phyloP scores from a whole-genome alignment of 768 basidiomycete genomes.

The Cystobasidium tubakii region DNA sequence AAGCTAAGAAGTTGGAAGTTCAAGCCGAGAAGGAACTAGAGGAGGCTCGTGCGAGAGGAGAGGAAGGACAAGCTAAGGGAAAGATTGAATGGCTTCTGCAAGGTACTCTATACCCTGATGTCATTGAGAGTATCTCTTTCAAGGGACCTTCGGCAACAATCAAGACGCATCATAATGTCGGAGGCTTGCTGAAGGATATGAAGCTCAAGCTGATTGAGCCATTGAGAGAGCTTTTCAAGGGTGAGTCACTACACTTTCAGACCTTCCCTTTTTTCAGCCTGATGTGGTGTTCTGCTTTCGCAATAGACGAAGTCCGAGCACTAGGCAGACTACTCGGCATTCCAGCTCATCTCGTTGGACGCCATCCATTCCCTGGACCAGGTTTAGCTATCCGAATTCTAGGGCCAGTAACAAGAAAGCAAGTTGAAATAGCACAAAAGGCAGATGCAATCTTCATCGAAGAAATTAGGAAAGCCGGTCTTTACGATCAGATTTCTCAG shows the following conservation, averaged over 20 bases:
- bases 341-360: constrained; percentile 83
- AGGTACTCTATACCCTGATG: constrained; percentile 96
- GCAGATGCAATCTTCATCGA: constrained; percentile 96
- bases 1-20: constrained; percentile 81
- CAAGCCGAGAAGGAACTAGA: constrained; percentile 68
- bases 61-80: constrained; percentile 59
- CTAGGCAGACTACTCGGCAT: constrained; percentile 86
- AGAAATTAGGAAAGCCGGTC: constrained; percentile 84
- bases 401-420: constrained; percentile 85
- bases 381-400: constrained; percentile 97
- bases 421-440: constrained; percentile 81
- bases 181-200: constrained; percentile 92
- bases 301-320: constrained; percentile 83
- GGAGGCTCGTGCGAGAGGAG: constrained; percentile 46
- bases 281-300: not conserved
- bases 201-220: constrained; percentile 98
- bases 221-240: constrained; percentile 94
- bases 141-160: constrained; percentile 98
- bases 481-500: constrained; percentile 90
- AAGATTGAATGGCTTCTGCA: constrained; percentile 95
- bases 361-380: constrained; percentile 98
- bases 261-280: too few species aligned
- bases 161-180: constrained; percentile 99
- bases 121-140: constrained; percentile 98
- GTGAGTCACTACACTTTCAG: constrained; percentile 54